Conservation (phyloP, 768 basidiomycete genomes). For the Panaeolus papilionaceus region DNA sequence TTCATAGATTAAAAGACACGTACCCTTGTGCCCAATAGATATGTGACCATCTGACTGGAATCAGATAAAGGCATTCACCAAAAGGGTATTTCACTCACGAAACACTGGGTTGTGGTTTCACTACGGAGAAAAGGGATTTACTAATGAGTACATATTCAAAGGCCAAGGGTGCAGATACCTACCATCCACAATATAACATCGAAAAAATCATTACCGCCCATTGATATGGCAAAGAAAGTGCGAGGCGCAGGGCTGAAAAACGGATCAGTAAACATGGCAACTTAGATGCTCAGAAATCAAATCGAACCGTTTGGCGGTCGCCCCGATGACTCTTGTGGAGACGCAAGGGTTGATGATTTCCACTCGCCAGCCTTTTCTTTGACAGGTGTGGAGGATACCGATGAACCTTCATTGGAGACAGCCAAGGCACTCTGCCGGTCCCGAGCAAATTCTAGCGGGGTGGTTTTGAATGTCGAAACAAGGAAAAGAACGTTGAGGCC, state of each 20-base stretch:
- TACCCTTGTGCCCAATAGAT: slow-evolving; percentile 53
- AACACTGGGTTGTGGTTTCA: slow-evolving; percentile 58
- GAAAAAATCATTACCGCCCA: slow-evolving; percentile 56
- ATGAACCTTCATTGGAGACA: slow-evolving; percentile 13
- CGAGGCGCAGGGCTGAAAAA: slow-evolving; percentile 42
- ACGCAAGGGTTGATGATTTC: neutral
- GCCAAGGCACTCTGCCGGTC: slow-evolving; percentile 42
- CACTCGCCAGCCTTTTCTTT: neutral
- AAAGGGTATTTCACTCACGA: slow-evolving; percentile 43
- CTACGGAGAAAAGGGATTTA: slow-evolving; percentile 13
- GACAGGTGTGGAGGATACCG: slow-evolving; percentile 10
- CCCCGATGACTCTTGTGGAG: neutral
- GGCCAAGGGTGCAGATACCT: slow-evolving; percentile 23
- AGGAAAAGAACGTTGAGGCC: slow-evolving; percentile 47
- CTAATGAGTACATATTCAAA: slow-evolving; percentile 28
- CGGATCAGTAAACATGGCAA: neutral
- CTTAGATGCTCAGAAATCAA: neutral
- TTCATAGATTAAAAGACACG: slow-evolving; percentile 20
- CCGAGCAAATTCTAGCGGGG: slow-evolving; percentile 42
- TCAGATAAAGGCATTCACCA: slow-evolving; percentile 9
- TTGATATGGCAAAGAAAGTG: slow-evolving; percentile 46
- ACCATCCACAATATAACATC: slow-evolving; percentile 58
- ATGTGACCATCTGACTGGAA: slow-evolving; percentile 55
- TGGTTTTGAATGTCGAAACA: slow-evolving; percentile 52
- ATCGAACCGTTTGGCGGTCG: neutral